A percentile compares a stretch with the other conserved stretches of the same genome.
Evolutionary conservation across 257 asterid genomes (phyloP).

Genomic region (Fraxinus cuspidata): DNA sequence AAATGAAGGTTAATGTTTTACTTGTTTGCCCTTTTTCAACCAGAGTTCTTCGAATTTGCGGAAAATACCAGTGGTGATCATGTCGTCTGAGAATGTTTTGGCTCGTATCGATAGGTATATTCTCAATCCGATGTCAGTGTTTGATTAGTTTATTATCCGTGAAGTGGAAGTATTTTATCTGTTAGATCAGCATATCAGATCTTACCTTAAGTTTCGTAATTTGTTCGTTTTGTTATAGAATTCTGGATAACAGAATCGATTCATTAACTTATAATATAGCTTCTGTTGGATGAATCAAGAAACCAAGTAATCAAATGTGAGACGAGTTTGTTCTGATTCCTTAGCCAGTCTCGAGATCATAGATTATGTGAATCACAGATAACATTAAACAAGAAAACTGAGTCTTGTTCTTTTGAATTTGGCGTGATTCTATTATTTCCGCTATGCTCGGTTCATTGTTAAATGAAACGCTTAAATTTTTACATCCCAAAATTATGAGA

Average conservation of each 20-base stretch:
- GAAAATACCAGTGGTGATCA: constrained; percentile 81
- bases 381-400: not conserved
- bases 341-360: not conserved
- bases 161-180: not conserved
- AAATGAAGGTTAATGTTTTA: not conserved
- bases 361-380: not conserved
- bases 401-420: not conserved
- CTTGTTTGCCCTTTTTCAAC: not conserved
- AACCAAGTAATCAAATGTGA: not conserved
- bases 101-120: constrained; percentile 77
- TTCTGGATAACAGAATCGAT: not conserved
- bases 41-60: constrained; percentile 73
- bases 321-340: not conserved
- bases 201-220: not conserved
- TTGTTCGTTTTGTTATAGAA: not conserved
- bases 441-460: not conserved
- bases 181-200: too few relatives aligned
- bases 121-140: not conserved
- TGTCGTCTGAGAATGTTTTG: constrained; percentile 82
- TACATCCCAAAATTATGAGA: too few relatives aligned
- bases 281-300: not conserved
- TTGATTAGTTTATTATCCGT: not conserved
- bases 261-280: not conserved
- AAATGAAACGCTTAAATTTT: too few relatives aligned
- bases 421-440: not conserved